These are phyloP conservation scores for Fusarium fracticaudum DNA, from an alignment of 2,329 filamentous ascomycete genomes.

Conservation along the genomic window DNA sequence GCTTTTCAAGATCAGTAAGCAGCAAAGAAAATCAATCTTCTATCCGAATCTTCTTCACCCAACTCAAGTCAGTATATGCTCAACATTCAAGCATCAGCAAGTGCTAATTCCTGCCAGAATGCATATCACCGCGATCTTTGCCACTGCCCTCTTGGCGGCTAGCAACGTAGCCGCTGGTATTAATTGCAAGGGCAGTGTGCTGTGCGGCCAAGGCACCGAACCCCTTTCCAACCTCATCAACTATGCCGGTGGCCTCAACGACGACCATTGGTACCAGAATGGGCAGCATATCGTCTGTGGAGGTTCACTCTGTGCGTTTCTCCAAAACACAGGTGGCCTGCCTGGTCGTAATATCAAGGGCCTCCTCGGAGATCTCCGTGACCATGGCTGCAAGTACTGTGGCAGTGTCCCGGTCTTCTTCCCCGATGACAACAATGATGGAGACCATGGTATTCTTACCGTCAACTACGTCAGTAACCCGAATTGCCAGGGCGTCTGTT, in stretches of 20 bases:
- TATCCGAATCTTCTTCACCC: background rate
- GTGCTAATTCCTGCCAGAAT: background rate
- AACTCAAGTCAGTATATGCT: background rate
- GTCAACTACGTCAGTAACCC: background rate
- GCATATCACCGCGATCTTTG: background rate
- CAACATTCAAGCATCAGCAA: rapidly evolving
- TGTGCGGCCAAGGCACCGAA: background rate
- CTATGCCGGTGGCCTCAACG: background rate
- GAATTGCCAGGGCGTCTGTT: background rate
- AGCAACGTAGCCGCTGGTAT: background rate
- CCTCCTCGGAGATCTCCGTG: background rate
- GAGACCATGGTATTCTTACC: slow-evolving; percentile 2
- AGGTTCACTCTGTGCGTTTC: background rate
- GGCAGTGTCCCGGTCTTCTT: background rate
- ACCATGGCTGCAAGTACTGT: background rate
- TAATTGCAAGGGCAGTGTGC: background rate
- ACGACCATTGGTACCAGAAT: background rate
- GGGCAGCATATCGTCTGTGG: background rate
- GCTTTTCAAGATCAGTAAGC: rapidly evolving
- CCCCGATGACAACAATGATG: background rate
- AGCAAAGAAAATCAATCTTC: background rate
- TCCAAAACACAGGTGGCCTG: background rate
- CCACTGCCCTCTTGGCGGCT: background rate
- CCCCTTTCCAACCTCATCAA: background rate
- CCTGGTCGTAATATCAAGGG: background rate